Base-by-base conservation (phyloP, 2,329 filamentous ascomycete genomes). In the Hypoxylon sp. region DNA sequence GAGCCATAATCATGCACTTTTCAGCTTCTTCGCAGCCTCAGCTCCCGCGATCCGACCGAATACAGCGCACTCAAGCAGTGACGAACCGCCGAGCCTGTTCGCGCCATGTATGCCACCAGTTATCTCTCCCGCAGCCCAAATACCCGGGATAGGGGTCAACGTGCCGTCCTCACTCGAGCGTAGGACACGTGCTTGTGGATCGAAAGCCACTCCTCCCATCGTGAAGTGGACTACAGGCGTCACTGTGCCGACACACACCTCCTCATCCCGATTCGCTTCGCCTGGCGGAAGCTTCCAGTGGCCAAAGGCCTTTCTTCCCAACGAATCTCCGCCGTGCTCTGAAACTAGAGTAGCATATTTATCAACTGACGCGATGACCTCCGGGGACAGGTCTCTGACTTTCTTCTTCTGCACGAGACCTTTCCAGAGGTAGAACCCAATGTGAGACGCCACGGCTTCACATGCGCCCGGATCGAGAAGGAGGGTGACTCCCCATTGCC, bases 191-290 rank as follows among this genome's bases (percentile, higher is more conserved):
- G 82, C 81, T 45, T 81, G 78, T 5, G 83, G 78, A 68, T 87
- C 84, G 67, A 90, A 86, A 2, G 84, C 78, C 0, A 84, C 87
- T 0, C 88, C 88, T 3, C 88, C 88, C 88, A 90, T 90, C 1
- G 88, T 90, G 70, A 90, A 90, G 71, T 90, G 88, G 1, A 87
- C 81, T 0, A 90, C 85, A 0, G 88, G 88, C 3, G 88, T 90
- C 0, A 90, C 85, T 1, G 75, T 80, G 0, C 87, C 88, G 0
- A 89, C 74, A 63, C 85, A 88, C 0, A 90, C 78, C 26, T 85
- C 80, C 3, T 84, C 80, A 0, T 88, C 84, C 0, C 80, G 75
- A 33, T 79, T 80, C 3, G 79, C 78, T 12, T 85, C 80, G 0
- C 75, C 78, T 0, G 79, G 66, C 7, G 72, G 76, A 14, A 89